Base-by-base conservation (phyloP, 2,329 filamentous ascomycete species). In the Cladosporium sp. region DNA sequence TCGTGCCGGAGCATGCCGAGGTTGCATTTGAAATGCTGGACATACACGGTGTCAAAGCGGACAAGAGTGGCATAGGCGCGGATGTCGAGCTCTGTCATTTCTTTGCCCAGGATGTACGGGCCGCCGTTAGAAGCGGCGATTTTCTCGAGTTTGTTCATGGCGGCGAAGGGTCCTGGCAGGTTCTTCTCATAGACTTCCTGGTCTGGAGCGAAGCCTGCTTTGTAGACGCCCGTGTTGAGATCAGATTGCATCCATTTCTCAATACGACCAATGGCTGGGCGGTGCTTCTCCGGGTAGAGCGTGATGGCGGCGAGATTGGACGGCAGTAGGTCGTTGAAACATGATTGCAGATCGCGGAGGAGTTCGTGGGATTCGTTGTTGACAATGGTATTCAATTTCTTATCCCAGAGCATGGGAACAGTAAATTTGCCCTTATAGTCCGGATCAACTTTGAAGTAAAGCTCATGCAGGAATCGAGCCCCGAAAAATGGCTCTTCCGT, bases 1-100 rank as follows among this genome's bases (percentile, higher is more conserved):
- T 79, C 73, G 35, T 65, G 57, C 29, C 82, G 68, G 36, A 85
- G 75, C 9, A 71, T 82, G 2, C 80, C 78, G 25, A 84, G 62
- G 61, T 84, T 84, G 58, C 78, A 91, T 69, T 84, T 85, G 72
- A 84, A 84, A 61, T 84, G 75, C 66, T 77, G 75, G 1, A 77
- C 75, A 50, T 78, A 78, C 39, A 77, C 74, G 1, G 70, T 62
- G 49, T 78, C 75, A 66, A 84, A 76, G 3, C 81, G 70, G n/a
- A 84, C 69, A 12, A 82, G 56, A 0, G 80, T 83, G 2, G 75
- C 71, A 56, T 79, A 85, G 0, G 76, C 70, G 9, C 78, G 67
- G 16, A 84, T 59, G 58, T 85, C 82, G 9, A 83, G 64, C 61
- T 84, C 80, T 0, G 81, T 84, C 52, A 84, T 58, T 12, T 70